phyloP scores from a whole-genome alignment of 2,329 filamentous ascomycete species.

The Stenocarpella maydis region DNA sequence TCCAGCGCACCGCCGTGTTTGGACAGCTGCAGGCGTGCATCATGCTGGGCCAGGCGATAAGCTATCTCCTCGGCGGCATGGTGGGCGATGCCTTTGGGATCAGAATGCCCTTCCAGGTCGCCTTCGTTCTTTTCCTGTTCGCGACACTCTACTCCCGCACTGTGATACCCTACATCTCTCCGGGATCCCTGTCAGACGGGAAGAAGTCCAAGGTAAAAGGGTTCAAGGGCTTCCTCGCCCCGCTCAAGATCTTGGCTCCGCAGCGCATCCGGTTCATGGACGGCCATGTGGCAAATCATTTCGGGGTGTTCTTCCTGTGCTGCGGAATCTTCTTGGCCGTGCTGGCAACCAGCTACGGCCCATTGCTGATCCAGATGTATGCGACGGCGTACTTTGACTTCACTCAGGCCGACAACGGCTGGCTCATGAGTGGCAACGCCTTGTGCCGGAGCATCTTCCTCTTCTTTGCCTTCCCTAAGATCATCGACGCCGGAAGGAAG shows the following conservation, averaged over 20 bases:
- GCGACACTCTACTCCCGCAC: constrained; percentile 52
- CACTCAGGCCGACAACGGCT: constrained; percentile 58
- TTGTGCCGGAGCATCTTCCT: constrained; percentile 60
- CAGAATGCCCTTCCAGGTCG: constrained; percentile 69
- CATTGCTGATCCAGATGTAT: constrained; percentile 65
- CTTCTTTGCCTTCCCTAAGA: constrained; percentile 57
- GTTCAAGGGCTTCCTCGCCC: constrained; percentile 66
- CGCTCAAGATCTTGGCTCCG: constrained; percentile 66
- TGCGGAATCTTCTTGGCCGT: constrained; percentile 70
- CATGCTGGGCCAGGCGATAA: constrained; percentile 72
- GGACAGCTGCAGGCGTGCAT: constrained; percentile 72
- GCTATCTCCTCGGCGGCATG: constrained; percentile 70
- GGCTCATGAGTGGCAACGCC: constrained; percentile 61
- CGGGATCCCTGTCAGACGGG: constrained; percentile 48
- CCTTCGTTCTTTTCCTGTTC: constrained; percentile 63
- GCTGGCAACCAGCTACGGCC: constrained; percentile 71
- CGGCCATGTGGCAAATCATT: constrained; percentile 61
- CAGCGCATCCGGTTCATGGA: constrained; percentile 58
- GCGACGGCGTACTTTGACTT: constrained; percentile 61
- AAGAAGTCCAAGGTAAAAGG: constrained; percentile 47
- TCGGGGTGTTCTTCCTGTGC: constrained; percentile 69
- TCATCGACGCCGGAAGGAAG: constrained; percentile 56
- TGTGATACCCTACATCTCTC: constrained; percentile 59
- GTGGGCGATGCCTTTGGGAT: constrained; percentile 71
- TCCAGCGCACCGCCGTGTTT: constrained; percentile 69